Evolutionary conservation across 2,329 filamentous ascomycete species (phyloP).

Genomic region (Trichoderma atroviride): DNA sequence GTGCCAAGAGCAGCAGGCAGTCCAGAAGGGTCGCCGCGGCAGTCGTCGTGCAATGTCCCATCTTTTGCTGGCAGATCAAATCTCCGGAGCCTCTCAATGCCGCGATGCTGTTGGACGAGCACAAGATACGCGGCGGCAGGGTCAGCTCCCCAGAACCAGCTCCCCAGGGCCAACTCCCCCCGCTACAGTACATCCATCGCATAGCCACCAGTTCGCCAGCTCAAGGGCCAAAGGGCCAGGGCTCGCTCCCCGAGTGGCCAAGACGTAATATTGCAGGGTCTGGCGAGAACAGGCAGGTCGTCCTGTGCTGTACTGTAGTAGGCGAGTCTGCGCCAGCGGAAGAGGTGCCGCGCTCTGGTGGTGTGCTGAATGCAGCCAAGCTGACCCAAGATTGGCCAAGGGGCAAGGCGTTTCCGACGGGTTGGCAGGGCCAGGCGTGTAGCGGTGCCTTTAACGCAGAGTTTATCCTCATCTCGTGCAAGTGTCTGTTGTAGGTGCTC

Average conservation of each 20-base stretch:
- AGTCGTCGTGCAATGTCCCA: neutral
- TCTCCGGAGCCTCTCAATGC: neutral
- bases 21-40: conserved; percentile 25
- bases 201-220: neutral
- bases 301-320: neutral
- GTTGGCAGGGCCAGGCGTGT: conserved; percentile 4
- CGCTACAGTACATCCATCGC: too few relatives aligned
- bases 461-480: neutral
- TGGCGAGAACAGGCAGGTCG: neutral
- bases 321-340: conserved; percentile 10
- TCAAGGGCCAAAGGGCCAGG: neutral
- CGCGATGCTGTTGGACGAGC: neutral
- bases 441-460: conserved; percentile 16
- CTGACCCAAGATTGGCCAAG: conserved; percentile 2
- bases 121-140: neutral
- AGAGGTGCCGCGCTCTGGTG: conserved; percentile 15
- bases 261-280: conserved; percentile 7
- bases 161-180: neutral
- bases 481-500: neutral
- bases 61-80: neutral
- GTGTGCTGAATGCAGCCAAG: conserved; percentile 14
- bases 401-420: conserved; percentile 19
- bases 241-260: neutral
- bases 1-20: neutral
- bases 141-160: neutral